Percentiles rank a stretch among this genome's conserved stretches.
phyloP scores from a whole-genome alignment of 352 stramenopile genomes.

The Peronospora farinosa region DNA sequence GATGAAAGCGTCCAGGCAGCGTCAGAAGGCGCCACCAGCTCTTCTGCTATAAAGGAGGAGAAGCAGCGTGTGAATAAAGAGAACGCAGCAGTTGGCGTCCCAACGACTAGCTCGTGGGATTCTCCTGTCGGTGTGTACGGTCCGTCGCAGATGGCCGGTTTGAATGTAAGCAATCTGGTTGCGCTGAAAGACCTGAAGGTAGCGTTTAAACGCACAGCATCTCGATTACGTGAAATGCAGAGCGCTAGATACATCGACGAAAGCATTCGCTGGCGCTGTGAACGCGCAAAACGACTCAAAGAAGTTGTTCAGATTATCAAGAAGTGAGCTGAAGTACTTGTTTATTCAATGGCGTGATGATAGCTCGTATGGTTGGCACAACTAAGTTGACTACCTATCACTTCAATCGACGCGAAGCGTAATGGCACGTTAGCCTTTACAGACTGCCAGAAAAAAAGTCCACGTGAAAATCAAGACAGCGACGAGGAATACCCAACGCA shows the following conservation, averaged over 20 bases:
- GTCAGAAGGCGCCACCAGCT: constrained; percentile 21
- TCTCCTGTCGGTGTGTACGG: constrained; percentile 49
- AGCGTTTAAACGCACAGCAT: constrained; percentile 74
- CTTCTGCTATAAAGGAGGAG: constrained; percentile 25
- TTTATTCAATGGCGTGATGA: too few species aligned
- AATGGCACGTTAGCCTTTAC: too few species aligned
- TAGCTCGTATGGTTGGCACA: too few species aligned
- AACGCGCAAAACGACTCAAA: constrained; percentile 16
- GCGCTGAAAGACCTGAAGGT: constrained; percentile 67
- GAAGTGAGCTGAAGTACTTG: not conserved
- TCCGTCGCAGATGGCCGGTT: constrained; percentile 46
- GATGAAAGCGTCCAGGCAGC: constrained; percentile 31
- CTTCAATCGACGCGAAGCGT: too few species aligned
- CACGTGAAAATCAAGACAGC: too few species aligned
- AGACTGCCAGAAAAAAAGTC: too few species aligned
- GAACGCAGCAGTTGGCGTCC: constrained; percentile 45
- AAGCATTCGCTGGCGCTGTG: constrained; percentile 31
- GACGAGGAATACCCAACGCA: too few species aligned
- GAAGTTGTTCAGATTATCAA: constrained; percentile 21
- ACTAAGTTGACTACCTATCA: too few species aligned
- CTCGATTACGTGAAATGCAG: constrained; percentile 85
- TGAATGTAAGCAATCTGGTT: constrained; percentile 59
- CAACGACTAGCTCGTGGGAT: constrained; percentile 63
- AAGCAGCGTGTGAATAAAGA: constrained; percentile 40
- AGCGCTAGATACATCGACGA: constrained; percentile 56